phyloP scores from a whole-genome alignment of 192 early-diverging fungal species.

The Backusella parvicylindrica region DNA sequence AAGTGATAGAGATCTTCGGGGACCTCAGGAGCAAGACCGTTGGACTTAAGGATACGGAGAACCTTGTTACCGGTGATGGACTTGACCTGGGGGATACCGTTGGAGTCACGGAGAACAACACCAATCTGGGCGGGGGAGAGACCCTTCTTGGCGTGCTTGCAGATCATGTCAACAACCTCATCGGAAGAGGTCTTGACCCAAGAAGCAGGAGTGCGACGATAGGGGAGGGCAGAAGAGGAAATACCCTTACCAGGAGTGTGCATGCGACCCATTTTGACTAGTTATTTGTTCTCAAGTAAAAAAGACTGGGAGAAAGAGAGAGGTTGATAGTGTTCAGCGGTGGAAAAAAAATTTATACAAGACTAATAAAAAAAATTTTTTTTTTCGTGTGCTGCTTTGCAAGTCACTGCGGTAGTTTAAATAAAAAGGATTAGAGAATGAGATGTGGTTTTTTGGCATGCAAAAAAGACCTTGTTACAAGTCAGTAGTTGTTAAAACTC shows the following conservation, averaged over 20 bases:
- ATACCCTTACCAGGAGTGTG: conserved; percentile 99
- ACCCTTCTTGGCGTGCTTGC: conserved; percentile 99
- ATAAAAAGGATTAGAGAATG: no score
- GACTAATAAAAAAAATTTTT: neutral
- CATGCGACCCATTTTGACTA: conserved; percentile 36
- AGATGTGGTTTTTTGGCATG: no score
- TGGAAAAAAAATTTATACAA: neutral
- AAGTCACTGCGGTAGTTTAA: neutral
- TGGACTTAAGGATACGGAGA: conserved; percentile 97
- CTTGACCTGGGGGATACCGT: conserved; percentile 96
- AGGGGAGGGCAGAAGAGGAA: conserved; percentile 84
- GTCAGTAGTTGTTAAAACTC: no score
- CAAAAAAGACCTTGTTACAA: no score
- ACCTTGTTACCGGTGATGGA: conserved; percentile 99
- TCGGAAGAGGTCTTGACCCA: conserved; percentile 98
- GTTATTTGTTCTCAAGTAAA: neutral
- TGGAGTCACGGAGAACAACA: conserved; percentile 93
- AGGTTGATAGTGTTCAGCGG: neutral
- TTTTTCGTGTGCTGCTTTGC: neutral
- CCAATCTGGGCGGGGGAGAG: conserved; percentile 98
- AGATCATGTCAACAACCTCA: conserved; percentile 97
- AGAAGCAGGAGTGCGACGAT: conserved; percentile 94
- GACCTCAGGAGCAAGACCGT: conserved; percentile 81
- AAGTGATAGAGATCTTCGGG: conserved; percentile 99
- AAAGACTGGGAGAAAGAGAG: conserved; percentile 6